phyloP scores from a whole-genome alignment of 352 stramenopile species.

The Pythium oligandrum region DNA sequence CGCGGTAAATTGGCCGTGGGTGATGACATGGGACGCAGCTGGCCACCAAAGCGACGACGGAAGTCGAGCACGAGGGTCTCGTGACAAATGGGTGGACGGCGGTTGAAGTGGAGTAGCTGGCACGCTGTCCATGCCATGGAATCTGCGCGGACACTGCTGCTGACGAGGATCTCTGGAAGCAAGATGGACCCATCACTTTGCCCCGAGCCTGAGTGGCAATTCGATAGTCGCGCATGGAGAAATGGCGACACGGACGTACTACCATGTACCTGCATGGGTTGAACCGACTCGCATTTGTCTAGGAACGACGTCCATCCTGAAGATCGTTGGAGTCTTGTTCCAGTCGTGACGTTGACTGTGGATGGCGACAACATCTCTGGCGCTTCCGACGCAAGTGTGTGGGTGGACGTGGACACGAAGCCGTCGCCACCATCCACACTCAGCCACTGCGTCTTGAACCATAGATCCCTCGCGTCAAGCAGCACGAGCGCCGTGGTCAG shows the following conservation, averaged over 20 bases:
- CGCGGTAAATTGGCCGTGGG: conserved; percentile 10
- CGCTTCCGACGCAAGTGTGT: too few species aligned
- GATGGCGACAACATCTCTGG: too few species aligned
- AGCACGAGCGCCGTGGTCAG: conserved; percentile 26
- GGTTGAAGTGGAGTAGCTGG: conserved; percentile 30
- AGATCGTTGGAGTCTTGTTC: too few species aligned
- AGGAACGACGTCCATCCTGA: conserved; percentile 44
- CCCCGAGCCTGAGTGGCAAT: conserved; percentile 13
- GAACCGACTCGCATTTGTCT: conserved; percentile 22
- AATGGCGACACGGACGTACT: conserved; percentile 22
- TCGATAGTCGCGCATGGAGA: conserved; percentile 16
- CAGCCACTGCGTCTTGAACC: conserved; percentile 55
- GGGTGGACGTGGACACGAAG: too few species aligned
- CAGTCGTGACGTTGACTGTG: too few species aligned
- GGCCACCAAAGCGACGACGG: conserved; percentile 28
- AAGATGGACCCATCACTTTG: conserved; percentile 4
- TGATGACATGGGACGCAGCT: conserved; percentile 1
- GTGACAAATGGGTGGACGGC: conserved; percentile 34
- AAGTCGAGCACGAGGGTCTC: conserved; percentile 36
- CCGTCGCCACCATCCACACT: too few species aligned
- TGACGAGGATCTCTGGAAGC: conserved; percentile 25
- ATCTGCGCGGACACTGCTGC: conserved; percentile 34
- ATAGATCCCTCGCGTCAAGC: conserved; percentile 50
- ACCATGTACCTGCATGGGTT: conserved; percentile 20
- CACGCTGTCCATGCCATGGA: conserved; percentile 47